Conservation (phyloP, 345 rosid genomes). For the Hevea brasiliensis region DNA sequence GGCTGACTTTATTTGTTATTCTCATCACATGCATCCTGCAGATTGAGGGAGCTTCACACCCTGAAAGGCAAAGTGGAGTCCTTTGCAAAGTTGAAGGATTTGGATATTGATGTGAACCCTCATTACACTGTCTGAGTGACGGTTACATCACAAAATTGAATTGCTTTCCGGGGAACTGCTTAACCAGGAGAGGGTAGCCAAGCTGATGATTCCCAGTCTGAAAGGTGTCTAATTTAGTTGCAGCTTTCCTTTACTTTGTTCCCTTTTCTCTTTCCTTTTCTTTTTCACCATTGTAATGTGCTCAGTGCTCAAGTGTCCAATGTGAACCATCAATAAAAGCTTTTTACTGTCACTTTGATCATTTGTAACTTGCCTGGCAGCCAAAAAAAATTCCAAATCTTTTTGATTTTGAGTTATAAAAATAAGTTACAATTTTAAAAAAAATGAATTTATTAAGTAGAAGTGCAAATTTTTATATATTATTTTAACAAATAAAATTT, state of each 20-base stretch:
- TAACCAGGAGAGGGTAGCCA: background rate
- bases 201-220: too few relatives aligned
- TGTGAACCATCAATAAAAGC: constrained; percentile 19
- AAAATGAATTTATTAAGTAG: too few relatives aligned
- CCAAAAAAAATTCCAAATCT: too few relatives aligned
- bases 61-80: constrained; percentile 67
- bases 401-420: too few relatives aligned
- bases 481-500: too few relatives aligned
- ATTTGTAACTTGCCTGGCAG: background rate
- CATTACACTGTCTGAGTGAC: constrained; percentile 46
- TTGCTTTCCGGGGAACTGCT: background rate
- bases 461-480: too few relatives aligned
- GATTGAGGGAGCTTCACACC: constrained; percentile 62
- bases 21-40: constrained; percentile 11
- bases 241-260: background rate
- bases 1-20: background rate
- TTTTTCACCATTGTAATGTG: background rate
- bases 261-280: background rate
- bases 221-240: background rate
- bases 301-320: background rate
- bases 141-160: background rate
- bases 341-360: background rate
- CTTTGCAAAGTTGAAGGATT: constrained; percentile 54
- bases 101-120: constrained; percentile 60
- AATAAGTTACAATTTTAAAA: too few relatives aligned